Base-by-base conservation (phyloP, 805 yeast genomes). In the Yamadazyma endophytica region DNA sequence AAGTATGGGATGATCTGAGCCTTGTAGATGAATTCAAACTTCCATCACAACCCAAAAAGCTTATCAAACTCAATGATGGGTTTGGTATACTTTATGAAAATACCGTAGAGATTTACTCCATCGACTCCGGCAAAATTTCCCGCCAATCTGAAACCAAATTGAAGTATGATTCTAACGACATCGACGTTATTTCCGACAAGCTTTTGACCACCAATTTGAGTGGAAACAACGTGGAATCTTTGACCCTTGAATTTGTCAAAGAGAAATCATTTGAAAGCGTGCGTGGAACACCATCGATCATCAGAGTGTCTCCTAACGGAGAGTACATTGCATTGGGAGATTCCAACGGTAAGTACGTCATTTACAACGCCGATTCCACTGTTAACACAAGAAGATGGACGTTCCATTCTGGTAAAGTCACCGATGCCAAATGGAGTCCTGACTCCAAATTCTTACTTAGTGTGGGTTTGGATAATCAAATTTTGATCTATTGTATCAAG, bases 301-400 rank as follows among this genome's bases (percentile, higher is more conserved):
- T 84, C 28, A 62, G 78, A 9, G 73, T 85, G 17, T 85, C 96
- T 1, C 90, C 87, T 4, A 68, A 79, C 44, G 83, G 76, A 6
- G 55, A 66, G 34, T 73, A 61, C 38, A 66, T 82, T 12, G 97
- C 97, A 1, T 83, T 82, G 16, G 97, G 96, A 31, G 97, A 89
- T 48, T 68, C 70, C 4, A 68, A 82, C 32, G 98, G 98, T 20
- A 92, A 90, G 55, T 86, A 88, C 42, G 59, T 80, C n/a, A 66
- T 89, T 21, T 87, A 76, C 57, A 70, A 76, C 41, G 53, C 77
- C 5, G 78, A 77, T 23, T 73, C 64, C 30, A 44, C 70, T 3
- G 61, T 85, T 6, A 70, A 79, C 21, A 87, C 97, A 2, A 77
- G 94, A 0, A 75, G 97, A 52, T 92, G 99, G 99, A 81, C 95